Evolutionary conservation across 805 yeast species (phyloP).

Genomic region (Tetrapisispora phaffii): DNA sequence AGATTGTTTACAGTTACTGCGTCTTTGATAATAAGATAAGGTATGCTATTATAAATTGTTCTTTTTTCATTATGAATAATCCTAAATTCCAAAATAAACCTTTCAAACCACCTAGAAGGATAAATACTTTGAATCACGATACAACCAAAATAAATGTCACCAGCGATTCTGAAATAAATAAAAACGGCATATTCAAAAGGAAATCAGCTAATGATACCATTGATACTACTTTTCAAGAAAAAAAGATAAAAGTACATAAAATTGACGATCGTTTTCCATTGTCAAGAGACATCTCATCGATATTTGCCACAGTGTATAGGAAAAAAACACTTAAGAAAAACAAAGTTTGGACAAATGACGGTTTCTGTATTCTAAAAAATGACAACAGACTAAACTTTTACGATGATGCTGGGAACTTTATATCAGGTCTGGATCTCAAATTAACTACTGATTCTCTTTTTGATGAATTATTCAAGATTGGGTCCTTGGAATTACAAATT

Average conservation of each 20-base stretch:
- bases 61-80: constrained; percentile 11
- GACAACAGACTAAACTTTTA: constrained; percentile 19
- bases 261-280: not conserved
- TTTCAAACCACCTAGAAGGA: constrained; percentile 41
- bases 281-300: not conserved
- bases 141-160: no score
- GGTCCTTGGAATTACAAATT: constrained; percentile 53
- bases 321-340: constrained; percentile 67
- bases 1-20: not conserved
- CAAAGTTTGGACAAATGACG: constrained; percentile 95
- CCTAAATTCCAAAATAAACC: constrained; percentile 36
- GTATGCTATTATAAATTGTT: not conserved
- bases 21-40: not conserved
- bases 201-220: not conserved
- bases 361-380: constrained; percentile 34
- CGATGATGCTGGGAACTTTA: constrained; percentile 20
- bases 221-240: not conserved
- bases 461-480: constrained; percentile 40
- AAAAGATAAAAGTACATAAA: not conserved
- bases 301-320: constrained; percentile 36
- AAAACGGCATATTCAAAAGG: not conserved
- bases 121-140: not conserved
- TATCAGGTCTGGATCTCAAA: constrained; percentile 19
- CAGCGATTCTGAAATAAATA: not conserved
- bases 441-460: constrained; percentile 17